These are phyloP conservation scores for Backusella liffmaniae DNA, from an alignment of 192 early-diverging fungal genomes.

Conservation along the genomic window DNA sequence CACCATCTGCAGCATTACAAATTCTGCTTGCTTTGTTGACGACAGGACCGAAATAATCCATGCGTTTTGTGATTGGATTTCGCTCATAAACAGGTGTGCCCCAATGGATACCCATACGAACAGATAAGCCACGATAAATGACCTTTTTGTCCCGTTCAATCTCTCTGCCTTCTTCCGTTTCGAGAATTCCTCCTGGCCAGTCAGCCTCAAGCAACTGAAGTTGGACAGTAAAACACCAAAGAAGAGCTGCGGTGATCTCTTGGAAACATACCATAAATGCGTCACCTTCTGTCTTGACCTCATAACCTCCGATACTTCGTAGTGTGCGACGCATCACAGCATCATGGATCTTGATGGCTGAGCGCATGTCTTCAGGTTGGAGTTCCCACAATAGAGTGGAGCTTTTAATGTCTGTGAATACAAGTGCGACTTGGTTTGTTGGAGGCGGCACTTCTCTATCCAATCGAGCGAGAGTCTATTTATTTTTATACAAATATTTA, in stretches of 20 bases:
- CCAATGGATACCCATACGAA: constrained; percentile 94
- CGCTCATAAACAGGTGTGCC: constrained; percentile 83
- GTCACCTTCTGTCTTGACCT: constrained; percentile 94
- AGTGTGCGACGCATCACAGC: constrained; percentile 78
- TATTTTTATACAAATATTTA: neutral
- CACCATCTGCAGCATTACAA: constrained; percentile 81
- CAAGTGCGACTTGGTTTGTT: constrained; percentile 76
- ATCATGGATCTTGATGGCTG: constrained; percentile 86
- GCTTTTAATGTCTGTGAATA: constrained; percentile 93
- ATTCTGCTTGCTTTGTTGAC: constrained; percentile 86
- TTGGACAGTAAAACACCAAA: constrained; percentile 89
- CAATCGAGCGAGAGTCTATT: constrained; percentile 53
- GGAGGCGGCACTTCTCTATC: constrained; percentile 84
- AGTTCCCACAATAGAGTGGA: constrained; percentile 90
- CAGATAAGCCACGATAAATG: constrained; percentile 84
- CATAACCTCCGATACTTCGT: constrained; percentile 83
- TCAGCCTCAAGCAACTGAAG: constrained; percentile 77
- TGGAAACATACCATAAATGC: constrained; percentile 92
- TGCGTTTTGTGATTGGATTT: constrained; percentile 84
- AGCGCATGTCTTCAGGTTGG: constrained; percentile 76
- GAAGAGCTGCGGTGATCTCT: constrained; percentile 71
- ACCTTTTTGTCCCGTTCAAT: constrained; percentile 61
- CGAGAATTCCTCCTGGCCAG: constrained; percentile 85
- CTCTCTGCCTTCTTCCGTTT: constrained; percentile 69
- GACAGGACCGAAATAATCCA: constrained; percentile 96